Evolutionary conservation across 352 stramenopile genomes (phyloP).

Genomic region (Phytophthora pluvialis): DNA sequence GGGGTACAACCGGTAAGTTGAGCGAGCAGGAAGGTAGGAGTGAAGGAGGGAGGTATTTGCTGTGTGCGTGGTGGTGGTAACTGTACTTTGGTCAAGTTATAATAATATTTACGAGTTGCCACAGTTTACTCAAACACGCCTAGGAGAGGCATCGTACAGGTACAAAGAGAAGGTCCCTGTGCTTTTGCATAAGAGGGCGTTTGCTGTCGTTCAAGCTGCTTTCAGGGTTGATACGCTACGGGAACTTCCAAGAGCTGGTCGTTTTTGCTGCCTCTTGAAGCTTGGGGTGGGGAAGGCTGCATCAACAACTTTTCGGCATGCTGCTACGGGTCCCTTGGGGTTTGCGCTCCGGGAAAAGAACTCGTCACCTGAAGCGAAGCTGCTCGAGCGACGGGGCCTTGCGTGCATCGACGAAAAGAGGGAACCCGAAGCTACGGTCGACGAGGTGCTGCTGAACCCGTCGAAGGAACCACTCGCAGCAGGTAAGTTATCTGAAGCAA

Average conservation of each 20-base stretch:
- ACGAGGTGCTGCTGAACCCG: conserved; percentile 41
- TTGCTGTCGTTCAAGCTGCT: conserved; percentile 30
- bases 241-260: conserved; percentile 6
- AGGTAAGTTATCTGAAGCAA: conserved; percentile 28
- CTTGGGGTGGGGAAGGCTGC: conserved; percentile 2
- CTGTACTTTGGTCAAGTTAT: conserved; percentile 35
- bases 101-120: conserved; percentile 51
- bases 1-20: conserved; percentile 65
- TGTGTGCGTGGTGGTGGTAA: conserved; percentile 16
- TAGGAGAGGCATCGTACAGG: conserved; percentile 6
- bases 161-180: conserved; percentile 15
- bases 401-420: conserved; percentile 33
- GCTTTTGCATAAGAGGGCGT: neutral
- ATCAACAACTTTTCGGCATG: conserved; percentile 20
- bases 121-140: conserved; percentile 30
- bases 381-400: conserved; percentile 37
- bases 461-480: conserved; percentile 34
- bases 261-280: conserved; percentile 20
- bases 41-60: conserved; percentile 7
- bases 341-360: conserved; percentile 38
- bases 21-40: conserved; percentile 14
- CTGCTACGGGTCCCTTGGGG: conserved; percentile 11
- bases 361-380: conserved; percentile 46
- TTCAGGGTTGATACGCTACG: conserved; percentile 26
- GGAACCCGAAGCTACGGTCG: conserved; percentile 17